Evolutionary conservation across 1,284 basidiomycete genomes (phyloP), one percentile per base, ranked within the genome.

Genomic region (Ganoderma resinaceum): DNA sequence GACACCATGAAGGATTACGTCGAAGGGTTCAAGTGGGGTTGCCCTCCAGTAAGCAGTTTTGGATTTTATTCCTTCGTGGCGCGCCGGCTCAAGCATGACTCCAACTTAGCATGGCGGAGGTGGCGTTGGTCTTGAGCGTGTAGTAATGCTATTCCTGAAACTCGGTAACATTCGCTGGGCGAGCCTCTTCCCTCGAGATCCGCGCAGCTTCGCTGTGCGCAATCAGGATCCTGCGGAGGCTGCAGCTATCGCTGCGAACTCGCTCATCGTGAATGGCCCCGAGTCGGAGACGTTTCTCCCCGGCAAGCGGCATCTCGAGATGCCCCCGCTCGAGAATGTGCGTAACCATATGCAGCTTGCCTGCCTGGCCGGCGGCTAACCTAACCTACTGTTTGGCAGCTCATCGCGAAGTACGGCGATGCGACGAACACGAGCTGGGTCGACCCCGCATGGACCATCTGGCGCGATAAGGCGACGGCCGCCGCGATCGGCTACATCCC

Each of bases 11-110:
- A 84, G 74, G 84, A 85, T 61, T 92, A 91, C 78, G 80, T 91
- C 57, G 88, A 91, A 76, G 89, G 88, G 2, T 92, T 92, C 83
- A 81, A 84, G 65, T 83, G 89, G 71, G 91, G 90, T 42, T 87
- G 87, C 61, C 88, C 90, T 20, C 90, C 91, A 31, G 82, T 81
- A 59, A 55, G 77, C 46, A 49, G 46, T 12, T 4, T 26, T 75
- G 12, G 2, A 23, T 18, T n/a, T 26, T 16, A 14, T 18, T 18
- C 18, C 5, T 62, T 9, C 59, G 58, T n/a, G 9, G 23, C 23
- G 9, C n/a, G 7, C 33, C 12, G 33, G 23, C 63, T 60, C 26
- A 70, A 35, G 11, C 14, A 11, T 40, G 2, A n/a, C 4, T 42
- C 55, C 11, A 16, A 40, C 40, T 18, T 16, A 77, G 74, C 76